A percentile compares a stretch with the other conserved stretches of the same genome.
Evolutionary conservation across 2,329 filamentous ascomycete genomes (phyloP).

Genomic region (Verticillium nubilum): DNA sequence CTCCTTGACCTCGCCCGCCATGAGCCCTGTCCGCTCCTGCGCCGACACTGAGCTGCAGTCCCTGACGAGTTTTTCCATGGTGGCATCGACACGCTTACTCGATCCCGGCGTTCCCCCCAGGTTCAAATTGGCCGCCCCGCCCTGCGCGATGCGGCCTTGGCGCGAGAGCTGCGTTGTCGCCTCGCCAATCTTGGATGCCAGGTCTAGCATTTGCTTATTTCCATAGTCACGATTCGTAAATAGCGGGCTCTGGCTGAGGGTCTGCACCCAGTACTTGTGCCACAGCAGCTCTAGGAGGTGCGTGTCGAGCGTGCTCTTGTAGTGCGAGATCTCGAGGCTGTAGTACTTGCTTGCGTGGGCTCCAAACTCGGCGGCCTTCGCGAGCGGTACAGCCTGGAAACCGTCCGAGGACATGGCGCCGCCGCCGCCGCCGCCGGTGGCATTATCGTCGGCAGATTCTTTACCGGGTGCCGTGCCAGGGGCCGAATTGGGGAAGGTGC

Average conservation of each 20-base stretch:
- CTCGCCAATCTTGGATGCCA: conserved; percentile 75
- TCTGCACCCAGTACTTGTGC: conserved; percentile 99
- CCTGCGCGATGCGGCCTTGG: conserved; percentile 21
- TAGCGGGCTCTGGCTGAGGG: conserved; percentile 82
- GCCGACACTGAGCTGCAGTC: conserved; percentile 57
- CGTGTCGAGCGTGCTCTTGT: conserved; percentile 86
- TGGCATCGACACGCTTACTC: conserved; percentile 34
- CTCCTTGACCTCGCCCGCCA: conserved; percentile 59
- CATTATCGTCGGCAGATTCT: conserved; percentile 6
- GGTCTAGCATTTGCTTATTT: conserved; percentile 85
- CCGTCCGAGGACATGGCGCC: conserved; percentile 44
- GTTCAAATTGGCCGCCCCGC: conserved; percentile 14
- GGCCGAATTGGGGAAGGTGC: conserved; percentile 63
- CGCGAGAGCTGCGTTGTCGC: conserved; percentile 39
- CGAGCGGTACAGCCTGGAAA: conserved; percentile 77
- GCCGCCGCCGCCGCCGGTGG: conserved; percentile 6
- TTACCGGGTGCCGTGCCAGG: conserved; percentile 33
- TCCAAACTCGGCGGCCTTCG: conserved; percentile 93
- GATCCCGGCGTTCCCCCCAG: conserved; percentile 13
- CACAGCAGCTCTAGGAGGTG: conserved; percentile 84
- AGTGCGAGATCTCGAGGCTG: conserved; percentile 83
- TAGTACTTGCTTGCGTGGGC: conserved; percentile 91
- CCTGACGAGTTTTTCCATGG: conserved; percentile 54
- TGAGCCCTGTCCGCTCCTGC: conserved; percentile 57
- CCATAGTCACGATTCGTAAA: conserved; percentile 90